A percentile compares a stretch with the other conserved stretches of the same genome.
These are phyloP conservation scores for Colletotrichum plurivorum DNA, from an alignment of 2,329 filamentous ascomycete species.

Conservation along the genomic window DNA sequence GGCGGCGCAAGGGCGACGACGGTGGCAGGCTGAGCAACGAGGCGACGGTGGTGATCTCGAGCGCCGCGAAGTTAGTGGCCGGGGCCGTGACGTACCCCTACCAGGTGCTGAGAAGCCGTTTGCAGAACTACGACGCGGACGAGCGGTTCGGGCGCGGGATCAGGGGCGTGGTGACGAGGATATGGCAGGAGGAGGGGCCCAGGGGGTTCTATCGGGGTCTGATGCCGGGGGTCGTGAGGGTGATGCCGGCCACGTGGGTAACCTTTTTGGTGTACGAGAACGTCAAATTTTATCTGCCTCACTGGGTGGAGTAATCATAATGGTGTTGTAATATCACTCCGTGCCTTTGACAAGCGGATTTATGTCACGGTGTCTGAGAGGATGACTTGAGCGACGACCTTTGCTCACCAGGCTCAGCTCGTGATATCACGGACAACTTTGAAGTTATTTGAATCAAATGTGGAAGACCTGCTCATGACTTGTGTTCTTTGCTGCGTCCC, in stretches of 20 bases:
- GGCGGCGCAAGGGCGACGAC: conserved; percentile 41
- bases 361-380: too few relatives aligned
- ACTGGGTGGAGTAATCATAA: conserved; percentile 43
- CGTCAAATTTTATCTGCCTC: conserved; percentile 78
- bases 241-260: conserved; percentile 94
- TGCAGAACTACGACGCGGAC: conserved; percentile 91
- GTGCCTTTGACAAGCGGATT: too few relatives aligned
- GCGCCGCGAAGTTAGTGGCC: conserved; percentile 86
- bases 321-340: neutral
- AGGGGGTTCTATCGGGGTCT: conserved; percentile 93
- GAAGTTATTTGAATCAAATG: too few relatives aligned
- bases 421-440: too few relatives aligned
- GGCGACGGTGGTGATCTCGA: conserved; percentile 86
- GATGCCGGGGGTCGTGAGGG: conserved; percentile 88
- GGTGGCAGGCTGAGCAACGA: conserved; percentile 71
- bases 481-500: too few relatives aligned
- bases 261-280: conserved; percentile 99
- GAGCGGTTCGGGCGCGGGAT: conserved; percentile 79
- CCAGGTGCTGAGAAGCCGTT: conserved; percentile 87
- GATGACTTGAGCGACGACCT: too few relatives aligned
- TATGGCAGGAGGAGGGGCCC: conserved; percentile 85
- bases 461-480: too few relatives aligned
- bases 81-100: conserved; percentile 95
- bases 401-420: too few relatives aligned
- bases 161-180: conserved; percentile 77